A percentile compares a stretch with the other conserved stretches of the same genome.
Conservation (phyloP, 345 rosid genomes). For the Euclidium syriacum region DNA sequence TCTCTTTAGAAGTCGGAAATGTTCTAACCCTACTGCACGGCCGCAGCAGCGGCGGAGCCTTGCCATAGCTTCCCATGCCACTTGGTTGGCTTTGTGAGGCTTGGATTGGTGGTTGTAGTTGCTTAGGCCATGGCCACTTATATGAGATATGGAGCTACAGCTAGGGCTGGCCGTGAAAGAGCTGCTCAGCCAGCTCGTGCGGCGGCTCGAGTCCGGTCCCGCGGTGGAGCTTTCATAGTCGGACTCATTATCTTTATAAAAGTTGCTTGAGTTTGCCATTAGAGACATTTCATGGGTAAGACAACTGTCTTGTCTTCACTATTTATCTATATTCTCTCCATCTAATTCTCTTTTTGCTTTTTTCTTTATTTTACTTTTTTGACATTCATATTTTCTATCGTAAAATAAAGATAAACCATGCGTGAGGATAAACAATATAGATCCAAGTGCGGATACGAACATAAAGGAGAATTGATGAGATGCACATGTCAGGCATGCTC, state of each 20-base stretch:
- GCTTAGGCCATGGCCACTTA: conserved; percentile 26
- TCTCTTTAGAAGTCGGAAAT: conserved; percentile 70
- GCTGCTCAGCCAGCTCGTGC: conserved; percentile 75
- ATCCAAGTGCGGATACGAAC: conserved; percentile 36
- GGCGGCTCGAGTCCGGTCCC: conserved; percentile 61
- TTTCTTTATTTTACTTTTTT: neutral
- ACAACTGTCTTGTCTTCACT: conserved; percentile 23
- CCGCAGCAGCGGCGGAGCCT: conserved; percentile 49
- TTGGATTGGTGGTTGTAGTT: conserved; percentile 32
- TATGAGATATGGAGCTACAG: conserved; percentile 59
- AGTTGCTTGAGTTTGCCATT: conserved; percentile 45
- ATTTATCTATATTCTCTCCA: conserved; percentile 20
- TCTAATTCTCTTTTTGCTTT: neutral
- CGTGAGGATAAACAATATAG: conserved; percentile 27
- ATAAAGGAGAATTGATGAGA: conserved; percentile 27
- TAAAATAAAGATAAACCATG: conserved; percentile 14
- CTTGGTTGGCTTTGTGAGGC: conserved; percentile 97
- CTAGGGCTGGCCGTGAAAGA: conserved; percentile 69
- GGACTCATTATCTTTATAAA: conserved; percentile 45
- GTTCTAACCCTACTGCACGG: conserved; percentile 66
- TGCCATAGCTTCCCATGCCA: conserved; percentile 81
- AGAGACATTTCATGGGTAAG: neutral
- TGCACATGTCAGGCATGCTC: conserved; percentile 41
- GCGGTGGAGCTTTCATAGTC: conserved; percentile 56
- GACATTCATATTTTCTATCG: neutral